Base-by-base conservation (phyloP, 176 grass and related monocot species). In the Carex littledalei region DNA sequence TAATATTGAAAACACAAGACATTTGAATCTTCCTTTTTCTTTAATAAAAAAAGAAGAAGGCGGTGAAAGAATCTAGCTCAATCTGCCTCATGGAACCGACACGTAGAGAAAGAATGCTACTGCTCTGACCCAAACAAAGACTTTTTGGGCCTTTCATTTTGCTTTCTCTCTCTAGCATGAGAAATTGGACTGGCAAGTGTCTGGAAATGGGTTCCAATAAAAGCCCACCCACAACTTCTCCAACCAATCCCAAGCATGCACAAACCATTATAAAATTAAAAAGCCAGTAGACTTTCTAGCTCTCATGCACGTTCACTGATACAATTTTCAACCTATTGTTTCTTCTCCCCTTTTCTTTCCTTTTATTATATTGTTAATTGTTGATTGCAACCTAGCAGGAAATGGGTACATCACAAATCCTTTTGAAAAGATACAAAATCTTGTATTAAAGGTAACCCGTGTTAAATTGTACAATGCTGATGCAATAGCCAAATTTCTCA, bases 261-360 rank as follows among this genome's bases (percentile, higher is more conserved):
- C 39, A 73, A 73, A 52, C 10, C 78, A 61, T 81, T 61, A 62
- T 67, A 67, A 53, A 83, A 65, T 49, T 31, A 18, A 12, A 63
- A 62, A 67, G 61, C 47, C 67, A 67, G 58, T 83, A 67, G 61
- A 83, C 62, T 83, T 83, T 67, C 60, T 17, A 65, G 6, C 20
- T 66, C 63, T 66, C 43, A 47, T 64, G 60, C 45, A 83, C 15
- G n/a, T 64, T 65, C 63, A 26, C 9, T 16, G 17, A 21, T 63
- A 63, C 79, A 45, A 82, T 82, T 61, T 79, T 82, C 79, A 82
- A 82, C 45, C 57, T 6, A 67, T 6, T 67, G 47, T 76, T 82
- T 66, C 80, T 82, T 21, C 31, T 81, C 13, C 8, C 37, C 37
- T 39, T 82, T 24, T 62, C 21, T 81, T 63, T 61, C 43, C 32